Evolutionary conservation across 1,284 basidiomycete species (phyloP).

Genomic region (Cryptococcus sp.): DNA sequence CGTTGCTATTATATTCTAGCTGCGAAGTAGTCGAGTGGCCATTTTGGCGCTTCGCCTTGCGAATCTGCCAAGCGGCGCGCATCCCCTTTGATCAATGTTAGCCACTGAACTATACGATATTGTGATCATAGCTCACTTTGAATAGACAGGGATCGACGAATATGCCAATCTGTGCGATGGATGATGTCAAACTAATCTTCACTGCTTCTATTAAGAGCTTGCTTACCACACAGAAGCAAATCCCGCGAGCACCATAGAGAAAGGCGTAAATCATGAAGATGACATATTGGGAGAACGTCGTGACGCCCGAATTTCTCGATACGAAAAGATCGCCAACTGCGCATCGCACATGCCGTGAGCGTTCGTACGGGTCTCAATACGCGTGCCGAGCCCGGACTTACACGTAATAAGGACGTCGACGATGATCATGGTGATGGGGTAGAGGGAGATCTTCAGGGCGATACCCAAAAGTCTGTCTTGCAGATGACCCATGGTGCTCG

Average conservation of each 20-base stretch:
- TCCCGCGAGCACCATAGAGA: conserved; percentile 32
- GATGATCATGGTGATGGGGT: conserved; percentile 29
- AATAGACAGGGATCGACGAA: conserved; percentile 28
- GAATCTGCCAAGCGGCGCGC: too few relatives aligned
- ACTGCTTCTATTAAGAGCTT: too few relatives aligned
- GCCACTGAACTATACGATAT: too few relatives aligned
- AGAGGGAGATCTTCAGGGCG: conserved; percentile 26
- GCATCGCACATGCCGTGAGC: too few relatives aligned
- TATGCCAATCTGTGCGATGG: conserved; percentile 13
- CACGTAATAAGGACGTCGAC: conserved; percentile 26
- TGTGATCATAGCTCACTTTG: conserved; percentile 6
- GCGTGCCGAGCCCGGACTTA: conserved; percentile 1
- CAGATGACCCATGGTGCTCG: too few relatives aligned
- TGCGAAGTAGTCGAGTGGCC: too few relatives aligned
- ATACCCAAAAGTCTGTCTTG: conserved; percentile 26
- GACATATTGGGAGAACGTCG: conserved; percentile 11
- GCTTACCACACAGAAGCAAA: conserved; percentile 27
- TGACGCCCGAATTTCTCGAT: conserved; percentile 16
- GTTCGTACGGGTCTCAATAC: too few relatives aligned
- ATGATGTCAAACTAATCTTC: not conserved
- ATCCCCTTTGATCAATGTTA: too few relatives aligned
- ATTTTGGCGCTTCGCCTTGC: too few relatives aligned
- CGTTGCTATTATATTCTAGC: too few relatives aligned
- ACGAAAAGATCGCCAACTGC: conserved; percentile 27
- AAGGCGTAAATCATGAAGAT: conserved; percentile 30